Percentiles rank a stretch among this genome's conserved stretches.
Evolutionary conservation across 2,329 filamentous ascomycete species (phyloP).

Genomic region (Neodidymelliopsis sp.): DNA sequence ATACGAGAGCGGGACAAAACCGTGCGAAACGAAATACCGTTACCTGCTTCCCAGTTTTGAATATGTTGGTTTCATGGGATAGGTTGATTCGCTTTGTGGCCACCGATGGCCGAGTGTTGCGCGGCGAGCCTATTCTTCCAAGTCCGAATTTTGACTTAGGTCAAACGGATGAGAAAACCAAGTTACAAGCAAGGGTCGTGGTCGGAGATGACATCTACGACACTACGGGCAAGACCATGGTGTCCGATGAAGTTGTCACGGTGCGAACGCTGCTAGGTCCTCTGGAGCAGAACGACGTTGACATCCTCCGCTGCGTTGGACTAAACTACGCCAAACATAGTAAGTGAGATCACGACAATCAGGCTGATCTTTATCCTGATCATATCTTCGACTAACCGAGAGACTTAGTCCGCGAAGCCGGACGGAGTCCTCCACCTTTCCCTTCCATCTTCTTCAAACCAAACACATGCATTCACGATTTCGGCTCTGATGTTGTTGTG

Average conservation of each 20-base stretch:
- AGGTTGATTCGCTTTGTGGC: slow-evolving; percentile 64
- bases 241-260: slow-evolving; percentile 62
- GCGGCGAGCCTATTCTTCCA: slow-evolving; percentile 62
- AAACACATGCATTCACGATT: slow-evolving; percentile 14
- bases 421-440: slow-evolving; percentile 54
- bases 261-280: slow-evolving; percentile 64
- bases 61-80: too few species aligned
- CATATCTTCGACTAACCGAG: too few species aligned
- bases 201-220: slow-evolving; percentile 60
- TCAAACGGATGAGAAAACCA: slow-evolving; percentile 55
- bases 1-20: too few species aligned
- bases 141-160: slow-evolving; percentile 59
- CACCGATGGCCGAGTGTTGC: slow-evolving; percentile 58
- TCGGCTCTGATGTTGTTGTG: slow-evolving; percentile 11
- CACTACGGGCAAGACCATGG: slow-evolving; percentile 51
- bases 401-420: slow-evolving; percentile 59
- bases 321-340: slow-evolving; percentile 67
- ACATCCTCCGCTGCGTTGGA: slow-evolving; percentile 65
- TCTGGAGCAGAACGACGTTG: slow-evolving; percentile 59
- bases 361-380: too few species aligned
- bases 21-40: too few species aligned
- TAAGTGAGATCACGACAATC: slow-evolving; percentile 19
- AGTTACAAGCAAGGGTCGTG: slow-evolving; percentile 60
- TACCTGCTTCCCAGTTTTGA: too few species aligned
- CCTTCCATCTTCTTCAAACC: slow-evolving; percentile 59